A percentile compares a stretch with the other conserved stretches of the same genome.
Evolutionary conservation across 2,329 filamentous ascomycete species (phyloP).

Genomic region (Diaporthe amygdali): DNA sequence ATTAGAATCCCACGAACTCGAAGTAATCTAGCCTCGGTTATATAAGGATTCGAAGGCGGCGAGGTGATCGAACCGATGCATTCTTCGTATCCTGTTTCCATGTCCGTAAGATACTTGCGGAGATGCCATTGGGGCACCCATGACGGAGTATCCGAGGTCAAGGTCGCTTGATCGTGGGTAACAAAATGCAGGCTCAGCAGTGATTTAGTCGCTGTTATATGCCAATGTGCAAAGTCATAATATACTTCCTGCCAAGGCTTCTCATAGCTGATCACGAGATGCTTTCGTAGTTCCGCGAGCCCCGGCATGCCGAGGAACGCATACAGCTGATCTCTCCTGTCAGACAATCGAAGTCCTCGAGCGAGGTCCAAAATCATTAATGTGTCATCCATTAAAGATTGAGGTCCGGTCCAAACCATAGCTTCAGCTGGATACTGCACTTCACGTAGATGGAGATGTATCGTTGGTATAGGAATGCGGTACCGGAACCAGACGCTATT

Average conservation of each 20-base stretch:
- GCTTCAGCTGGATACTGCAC: not conserved
- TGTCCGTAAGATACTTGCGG: not conserved
- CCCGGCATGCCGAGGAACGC: not conserved
- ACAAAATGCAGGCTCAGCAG: not conserved
- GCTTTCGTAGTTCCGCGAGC: not conserved
- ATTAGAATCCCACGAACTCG: too few species aligned
- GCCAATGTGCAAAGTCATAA: not conserved
- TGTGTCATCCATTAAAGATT: not conserved
- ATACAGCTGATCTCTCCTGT: not conserved
- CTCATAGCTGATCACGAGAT: not conserved
- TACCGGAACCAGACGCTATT: not conserved
- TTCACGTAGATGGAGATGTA: not conserved
- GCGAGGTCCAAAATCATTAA: not conserved
- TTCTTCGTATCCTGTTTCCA: not conserved
- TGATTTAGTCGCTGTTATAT: not conserved
- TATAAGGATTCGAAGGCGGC: not conserved
- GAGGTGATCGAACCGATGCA: not conserved
- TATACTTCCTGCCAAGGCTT: not conserved
- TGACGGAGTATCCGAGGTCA: not conserved
- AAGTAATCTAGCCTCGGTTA: not conserved
- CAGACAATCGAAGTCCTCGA: not conserved
- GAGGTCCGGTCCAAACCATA: not conserved
- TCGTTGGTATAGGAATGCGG: not conserved
- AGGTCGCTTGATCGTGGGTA: not conserved
- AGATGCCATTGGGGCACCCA: not conserved